phyloP scores from a whole-genome alignment of 1,139 yeast genomes.

The Kurtzmaniella quercitrusa region DNA sequence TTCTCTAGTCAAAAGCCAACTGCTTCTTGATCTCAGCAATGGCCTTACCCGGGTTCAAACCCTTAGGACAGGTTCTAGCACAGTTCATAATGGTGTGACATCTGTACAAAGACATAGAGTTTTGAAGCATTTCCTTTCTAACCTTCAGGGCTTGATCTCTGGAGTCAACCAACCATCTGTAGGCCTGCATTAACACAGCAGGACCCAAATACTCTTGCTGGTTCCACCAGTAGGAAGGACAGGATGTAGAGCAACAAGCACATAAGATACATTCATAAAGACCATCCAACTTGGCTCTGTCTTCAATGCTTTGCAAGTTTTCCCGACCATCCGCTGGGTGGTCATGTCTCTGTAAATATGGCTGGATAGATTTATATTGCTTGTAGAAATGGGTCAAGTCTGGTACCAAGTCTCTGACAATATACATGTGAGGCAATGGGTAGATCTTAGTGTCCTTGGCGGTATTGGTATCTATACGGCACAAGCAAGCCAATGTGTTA shows the following conservation, averaged over 20 bases:
- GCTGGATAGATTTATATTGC: conserved; percentile 97
- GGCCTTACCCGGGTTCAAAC: conserved; percentile 96
- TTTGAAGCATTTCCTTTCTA: conserved; percentile 89
- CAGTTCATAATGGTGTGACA: conserved; percentile 99
- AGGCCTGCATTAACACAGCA: conserved; percentile 98
- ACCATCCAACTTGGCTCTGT: conserved; percentile 95
- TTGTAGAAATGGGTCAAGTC: conserved; percentile 96
- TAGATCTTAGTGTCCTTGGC: conserved; percentile 79
- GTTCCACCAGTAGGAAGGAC: conserved; percentile 99
- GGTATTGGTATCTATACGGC: conserved; percentile 82
- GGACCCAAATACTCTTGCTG: conserved; percentile 98
- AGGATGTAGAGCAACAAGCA: conserved; percentile 98
- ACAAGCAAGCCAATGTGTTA: conserved; percentile 93
- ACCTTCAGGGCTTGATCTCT: conserved; percentile 84
- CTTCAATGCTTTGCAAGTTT: conserved; percentile 85
- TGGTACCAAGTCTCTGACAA: conserved; percentile 95
- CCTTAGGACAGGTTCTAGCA: conserved; percentile 97
- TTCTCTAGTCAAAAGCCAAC: conserved; percentile 65
- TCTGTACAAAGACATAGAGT: conserved; percentile 96
- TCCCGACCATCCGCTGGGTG: conserved; percentile 90
- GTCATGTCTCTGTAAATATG: conserved; percentile 82
- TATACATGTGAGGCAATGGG: conserved; percentile 98
- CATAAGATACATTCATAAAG: conserved; percentile 96
- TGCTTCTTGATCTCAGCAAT: conserved; percentile 96
- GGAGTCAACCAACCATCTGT: conserved; percentile 97